Evolutionary conservation across 495 filamentous ascomycete genomes (phyloP).

Genomic region (Endocarpon pusillum): DNA sequence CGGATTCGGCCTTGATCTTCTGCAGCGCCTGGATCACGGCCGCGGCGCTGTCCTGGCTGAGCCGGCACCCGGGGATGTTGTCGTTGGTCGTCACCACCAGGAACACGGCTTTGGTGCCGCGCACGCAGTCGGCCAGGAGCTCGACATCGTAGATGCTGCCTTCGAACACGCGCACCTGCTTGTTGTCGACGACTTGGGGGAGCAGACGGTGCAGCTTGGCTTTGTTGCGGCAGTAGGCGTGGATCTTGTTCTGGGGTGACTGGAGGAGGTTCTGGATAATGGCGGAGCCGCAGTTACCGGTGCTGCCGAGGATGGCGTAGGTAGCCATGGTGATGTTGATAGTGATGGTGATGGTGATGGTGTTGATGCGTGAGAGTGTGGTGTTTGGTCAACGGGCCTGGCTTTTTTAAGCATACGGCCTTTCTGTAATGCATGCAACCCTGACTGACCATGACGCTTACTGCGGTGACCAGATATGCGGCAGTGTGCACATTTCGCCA

Average conservation of each 20-base stretch:
- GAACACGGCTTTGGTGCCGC: slow-evolving; percentile 18
- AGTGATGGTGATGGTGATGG: no score
- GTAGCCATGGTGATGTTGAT: slow-evolving; percentile 7
- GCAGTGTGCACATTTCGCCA: no score
- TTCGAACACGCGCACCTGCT: slow-evolving; percentile 18
- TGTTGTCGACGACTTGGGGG: slow-evolving; percentile 12
- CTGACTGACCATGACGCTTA: no score
- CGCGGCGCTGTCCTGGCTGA: slow-evolving; percentile 17
- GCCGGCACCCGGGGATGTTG: slow-evolving; percentile 19
- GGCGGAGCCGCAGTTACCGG: slow-evolving; percentile 11
- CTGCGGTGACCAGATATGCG: no score
- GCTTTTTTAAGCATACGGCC: no score
- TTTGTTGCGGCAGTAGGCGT: slow-evolving; percentile 22
- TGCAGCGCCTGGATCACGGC: slow-evolving; percentile 18
- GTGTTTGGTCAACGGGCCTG: no score
- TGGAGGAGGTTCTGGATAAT: slow-evolving; percentile 21
- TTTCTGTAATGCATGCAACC: no score
- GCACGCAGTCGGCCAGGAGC: slow-evolving; percentile 17
- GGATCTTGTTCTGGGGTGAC: slow-evolving; percentile 10
- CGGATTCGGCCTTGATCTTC: slow-evolving; percentile 4
- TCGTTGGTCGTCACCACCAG: slow-evolving; percentile 18
- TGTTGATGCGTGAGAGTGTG: background rate
- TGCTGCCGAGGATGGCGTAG: slow-evolving; percentile 15
- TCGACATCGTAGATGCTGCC: slow-evolving; percentile 20
- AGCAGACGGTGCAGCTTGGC: slow-evolving; percentile 18